A percentile compares a stretch with the other conserved stretches of the same genome.
These are phyloP conservation scores for Cordia subcordata DNA, from an alignment of 257 asterid genomes.

Conservation along the genomic window DNA sequence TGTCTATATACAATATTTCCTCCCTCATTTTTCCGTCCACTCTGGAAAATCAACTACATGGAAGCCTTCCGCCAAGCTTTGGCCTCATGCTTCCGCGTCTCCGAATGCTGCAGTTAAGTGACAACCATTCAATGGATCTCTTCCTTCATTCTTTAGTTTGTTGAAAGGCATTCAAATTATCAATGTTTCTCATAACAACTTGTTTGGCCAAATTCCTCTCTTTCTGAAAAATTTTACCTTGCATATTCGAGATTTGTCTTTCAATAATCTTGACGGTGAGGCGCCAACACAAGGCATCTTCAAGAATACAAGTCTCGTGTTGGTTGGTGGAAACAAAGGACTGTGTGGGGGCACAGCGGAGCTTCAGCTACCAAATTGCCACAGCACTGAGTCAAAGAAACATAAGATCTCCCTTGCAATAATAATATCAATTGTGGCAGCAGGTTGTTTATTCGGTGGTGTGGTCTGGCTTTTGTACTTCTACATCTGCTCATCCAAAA, in stretches of 20 bases:
- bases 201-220: slow-evolving; percentile 20
- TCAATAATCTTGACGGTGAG: slow-evolving; percentile 18
- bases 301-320: slow-evolving; percentile 7
- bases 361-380: slow-evolving; percentile 14
- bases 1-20: neutral
- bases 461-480: neutral
- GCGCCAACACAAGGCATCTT: slow-evolving; percentile 16
- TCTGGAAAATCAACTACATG: neutral
- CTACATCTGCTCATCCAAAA: neutral
- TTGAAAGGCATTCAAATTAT: slow-evolving; percentile 15
- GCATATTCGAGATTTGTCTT: slow-evolving; percentile 17
- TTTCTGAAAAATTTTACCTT: slow-evolving; percentile 2
- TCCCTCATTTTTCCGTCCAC: neutral
- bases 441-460: neutral
- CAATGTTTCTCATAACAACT: slow-evolving; percentile 26
- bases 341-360: slow-evolving; percentile 20
- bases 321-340: slow-evolving; percentile 9
- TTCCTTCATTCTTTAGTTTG: slow-evolving; percentile 16
- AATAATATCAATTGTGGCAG: neutral
- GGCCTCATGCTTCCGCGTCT: neutral
- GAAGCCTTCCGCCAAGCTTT: neutral
- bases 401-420: neutral
- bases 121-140: slow-evolving; percentile 14
- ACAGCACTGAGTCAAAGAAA: neutral
- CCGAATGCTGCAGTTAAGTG: too few relatives aligned